These are phyloP conservation scores for Nakaseomyces kungkrabaensis DNA, from an alignment of 1,139 yeast species.

Conservation along the genomic window DNA sequence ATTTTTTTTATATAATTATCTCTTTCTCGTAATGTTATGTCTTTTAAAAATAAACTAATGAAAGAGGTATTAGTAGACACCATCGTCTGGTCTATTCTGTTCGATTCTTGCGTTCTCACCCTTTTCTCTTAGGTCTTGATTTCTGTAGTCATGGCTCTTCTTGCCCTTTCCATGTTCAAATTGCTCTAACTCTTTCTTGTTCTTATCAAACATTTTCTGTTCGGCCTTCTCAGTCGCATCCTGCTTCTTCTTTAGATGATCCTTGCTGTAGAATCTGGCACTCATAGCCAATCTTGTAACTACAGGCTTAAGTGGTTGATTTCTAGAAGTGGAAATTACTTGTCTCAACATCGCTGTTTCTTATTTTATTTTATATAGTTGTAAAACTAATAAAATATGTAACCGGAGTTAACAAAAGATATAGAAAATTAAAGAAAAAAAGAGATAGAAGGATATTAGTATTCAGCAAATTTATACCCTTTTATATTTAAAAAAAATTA, in stretches of 20 bases:
- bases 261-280: background rate
- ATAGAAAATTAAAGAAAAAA: too few relatives aligned
- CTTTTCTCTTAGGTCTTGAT: slow-evolving; percentile 16
- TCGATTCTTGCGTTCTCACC: slow-evolving; percentile 28
- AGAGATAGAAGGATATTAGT: too few relatives aligned
- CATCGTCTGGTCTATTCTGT: slow-evolving; percentile 30
- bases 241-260: slow-evolving; percentile 13
- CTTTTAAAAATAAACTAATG: too few relatives aligned
- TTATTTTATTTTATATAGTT: too few relatives aligned
- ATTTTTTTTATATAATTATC: too few relatives aligned
- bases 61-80: slow-evolving; percentile 19
- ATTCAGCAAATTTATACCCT: too few relatives aligned
- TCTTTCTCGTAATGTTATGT: too few relatives aligned
- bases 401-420: too few relatives aligned
- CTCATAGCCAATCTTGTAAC: background rate
- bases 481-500: too few relatives aligned
- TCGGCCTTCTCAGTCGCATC: slow-evolving; percentile 16
- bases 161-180: slow-evolving; percentile 18
- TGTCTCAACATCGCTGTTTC: background rate
- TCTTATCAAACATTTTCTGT: slow-evolving; percentile 22
- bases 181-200: slow-evolving; percentile 20
- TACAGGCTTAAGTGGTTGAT: background rate
- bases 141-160: slow-evolving; percentile 14
- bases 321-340: background rate
- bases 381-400: too few relatives aligned